phyloP scores from a whole-genome alignment of 169 alveolate species.

The Plasmodium falciparum region DNA sequence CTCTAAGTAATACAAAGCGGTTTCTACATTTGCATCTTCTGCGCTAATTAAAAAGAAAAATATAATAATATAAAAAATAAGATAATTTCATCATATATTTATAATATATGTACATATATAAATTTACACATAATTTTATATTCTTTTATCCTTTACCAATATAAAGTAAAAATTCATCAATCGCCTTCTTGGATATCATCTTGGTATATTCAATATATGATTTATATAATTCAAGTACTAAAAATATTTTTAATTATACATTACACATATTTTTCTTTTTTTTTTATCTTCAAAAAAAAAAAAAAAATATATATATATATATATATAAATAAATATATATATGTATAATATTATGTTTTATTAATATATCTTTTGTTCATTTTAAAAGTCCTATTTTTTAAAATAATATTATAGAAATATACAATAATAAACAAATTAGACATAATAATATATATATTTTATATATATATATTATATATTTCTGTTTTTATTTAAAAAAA shows the following conservation, averaged over 20 bases:
- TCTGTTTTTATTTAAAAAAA: no score
- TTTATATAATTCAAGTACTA: no score
- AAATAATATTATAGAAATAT: no score
- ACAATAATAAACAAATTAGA: no score
- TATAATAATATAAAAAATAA: neutral
- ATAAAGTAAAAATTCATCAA: constrained; percentile 42
- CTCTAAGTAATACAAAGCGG: constrained; percentile 56
- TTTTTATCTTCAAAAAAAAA: no score
- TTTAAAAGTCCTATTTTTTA: no score
- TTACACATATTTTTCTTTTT: neutral
- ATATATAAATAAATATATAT: no score
- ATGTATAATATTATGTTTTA: no score
- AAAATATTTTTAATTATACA: neutral
- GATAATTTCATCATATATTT: neutral
- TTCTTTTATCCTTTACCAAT: constrained; percentile 47
- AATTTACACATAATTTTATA: neutral
- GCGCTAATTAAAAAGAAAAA: constrained; percentile 18
- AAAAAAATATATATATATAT: neutral
- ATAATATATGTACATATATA: neutral
- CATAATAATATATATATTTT: no score
- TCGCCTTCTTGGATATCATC: constrained; percentile 37
- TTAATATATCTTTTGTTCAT: no score
- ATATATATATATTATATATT: no score
- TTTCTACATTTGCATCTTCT: constrained; percentile 68
- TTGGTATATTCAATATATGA: neutral